Conservation (phyloP, 2,329 filamentous ascomycete genomes). For the Hirsutella rhossiliensis region DNA sequence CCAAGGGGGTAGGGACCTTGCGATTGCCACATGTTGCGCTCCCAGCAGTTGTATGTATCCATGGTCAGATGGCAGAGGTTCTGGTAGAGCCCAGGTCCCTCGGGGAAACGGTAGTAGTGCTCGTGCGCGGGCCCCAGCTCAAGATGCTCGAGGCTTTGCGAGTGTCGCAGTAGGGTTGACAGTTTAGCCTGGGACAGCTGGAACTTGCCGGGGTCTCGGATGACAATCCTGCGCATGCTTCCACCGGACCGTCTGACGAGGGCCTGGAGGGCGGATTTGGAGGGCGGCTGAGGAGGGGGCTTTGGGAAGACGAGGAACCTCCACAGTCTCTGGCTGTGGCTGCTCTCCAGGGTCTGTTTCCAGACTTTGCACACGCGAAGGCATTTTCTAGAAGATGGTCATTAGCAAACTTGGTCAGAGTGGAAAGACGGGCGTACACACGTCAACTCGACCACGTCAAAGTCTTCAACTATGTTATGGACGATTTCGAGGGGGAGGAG, state of each 20-base stretch:
- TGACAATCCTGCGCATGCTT: conserved; percentile 13
- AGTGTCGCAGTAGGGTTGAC: conserved; percentile 12
- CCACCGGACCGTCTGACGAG: conserved; percentile 19
- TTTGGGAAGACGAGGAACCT: conserved; percentile 15
- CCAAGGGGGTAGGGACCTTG: background rate
- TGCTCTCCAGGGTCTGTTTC: conserved; percentile 16
- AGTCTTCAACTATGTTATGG: conserved; percentile 20
- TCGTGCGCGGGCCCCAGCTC: conserved; percentile 8
- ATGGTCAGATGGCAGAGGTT: conserved; percentile 5
- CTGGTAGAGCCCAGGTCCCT: conserved; percentile 2
- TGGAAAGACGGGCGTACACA: conserved; percentile 5
- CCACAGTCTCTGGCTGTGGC: conserved; percentile 18
- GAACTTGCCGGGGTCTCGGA: conserved; percentile 13
- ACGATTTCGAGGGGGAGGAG: conserved; percentile 22
- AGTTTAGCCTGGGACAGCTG: conserved; percentile 18
- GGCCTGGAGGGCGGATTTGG: conserved; percentile 11
- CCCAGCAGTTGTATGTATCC: conserved; percentile 2
- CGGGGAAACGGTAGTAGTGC: conserved; percentile 2
- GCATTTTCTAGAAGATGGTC: conserved; percentile 12
- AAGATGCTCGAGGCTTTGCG: conserved; percentile 15
- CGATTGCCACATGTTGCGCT: conserved; percentile 1
- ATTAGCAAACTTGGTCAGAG: background rate
- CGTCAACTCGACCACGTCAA: conserved; percentile 20
- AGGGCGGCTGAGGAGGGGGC: background rate
- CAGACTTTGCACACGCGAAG: conserved; percentile 20